phyloP scores from a whole-genome alignment of 805 yeast genomes.

The Kuraishia molischiana region DNA sequence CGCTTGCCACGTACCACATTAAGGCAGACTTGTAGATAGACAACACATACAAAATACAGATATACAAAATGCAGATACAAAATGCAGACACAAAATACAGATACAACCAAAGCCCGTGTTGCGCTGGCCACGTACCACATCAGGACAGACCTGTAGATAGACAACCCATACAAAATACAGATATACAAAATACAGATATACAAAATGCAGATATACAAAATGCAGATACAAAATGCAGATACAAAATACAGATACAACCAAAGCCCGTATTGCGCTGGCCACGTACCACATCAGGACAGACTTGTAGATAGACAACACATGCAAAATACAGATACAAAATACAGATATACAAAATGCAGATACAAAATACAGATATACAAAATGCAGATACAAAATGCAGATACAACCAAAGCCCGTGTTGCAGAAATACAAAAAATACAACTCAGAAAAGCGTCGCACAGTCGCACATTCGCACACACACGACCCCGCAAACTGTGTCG shows the following conservation, averaged over 20 bases:
- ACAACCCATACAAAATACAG: background rate
- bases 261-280: too few species aligned
- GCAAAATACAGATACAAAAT: background rate
- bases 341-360: too few species aligned
- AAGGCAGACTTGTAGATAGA: slow-evolving; percentile 1
- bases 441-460: too few species aligned
- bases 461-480: too few species aligned
- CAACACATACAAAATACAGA: background rate
- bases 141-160: slow-evolving; percentile 1
- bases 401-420: too few species aligned
- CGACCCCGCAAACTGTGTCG: too few species aligned
- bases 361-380: background rate
- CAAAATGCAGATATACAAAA: too few species aligned
- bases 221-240: too few species aligned
- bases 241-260: too few species aligned
- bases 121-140: slow-evolving; percentile 50
- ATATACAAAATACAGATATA: background rate
- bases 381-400: background rate
- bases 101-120: too few species aligned
- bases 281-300: slow-evolving; percentile 37
- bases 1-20: slow-evolving; percentile 47
- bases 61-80: background rate
- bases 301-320: background rate
- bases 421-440: too few species aligned
- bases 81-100: too few species aligned